Base-by-base conservation (phyloP, 192 early-diverging fungal species). In the Paraglomus occultum region DNA sequence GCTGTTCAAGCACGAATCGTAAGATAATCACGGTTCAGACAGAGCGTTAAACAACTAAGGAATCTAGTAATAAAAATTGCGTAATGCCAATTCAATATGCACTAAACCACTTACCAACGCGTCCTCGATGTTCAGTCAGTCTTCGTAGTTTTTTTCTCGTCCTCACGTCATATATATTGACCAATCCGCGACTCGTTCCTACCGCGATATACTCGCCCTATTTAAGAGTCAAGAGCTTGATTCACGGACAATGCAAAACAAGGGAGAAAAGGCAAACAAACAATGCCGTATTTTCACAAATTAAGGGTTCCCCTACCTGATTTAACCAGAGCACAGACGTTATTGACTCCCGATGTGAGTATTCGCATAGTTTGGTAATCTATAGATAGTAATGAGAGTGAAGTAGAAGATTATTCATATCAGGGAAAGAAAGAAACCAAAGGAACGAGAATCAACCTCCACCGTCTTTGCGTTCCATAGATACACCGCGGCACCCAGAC, bases 391-490 rank as follows among this genome's bases (percentile, higher is more conserved):
- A 31, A 31, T 31, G 31, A 31, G 31, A 31, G 31, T 31, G 31
- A 31, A 31, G 31, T 31, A 31, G 31, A 31, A 31, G 31, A 31
- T 31, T 31, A 31, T 31, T n/a, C 31, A 31, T 31, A 3, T 31
- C 31, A 31, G 31, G 31, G 3, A 31, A 31, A 31, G 31, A 31
- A 31, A 3, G 3, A 31, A 31, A 31, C 31, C 1, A 31, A 31
- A 31, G 31, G 31, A 31, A 31, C 31, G 31, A 31, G 31, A 31
- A 31, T 40, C 23, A 46, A 60, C 67, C 55, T 59, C 38, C 49
- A 45, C 47, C 76, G 85, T 89, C 17, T 71, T 64, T 4, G 94
- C 91, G 68, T 88, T 86, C 97, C 97, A 99, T 47, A 97, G 77
- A 74, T 95, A 97, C 8, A 97, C 95, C 54, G 87, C 89, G 40